Conservation (phyloP, 352 stramenopile genomes). For the Phytophthora pisi region DNA sequence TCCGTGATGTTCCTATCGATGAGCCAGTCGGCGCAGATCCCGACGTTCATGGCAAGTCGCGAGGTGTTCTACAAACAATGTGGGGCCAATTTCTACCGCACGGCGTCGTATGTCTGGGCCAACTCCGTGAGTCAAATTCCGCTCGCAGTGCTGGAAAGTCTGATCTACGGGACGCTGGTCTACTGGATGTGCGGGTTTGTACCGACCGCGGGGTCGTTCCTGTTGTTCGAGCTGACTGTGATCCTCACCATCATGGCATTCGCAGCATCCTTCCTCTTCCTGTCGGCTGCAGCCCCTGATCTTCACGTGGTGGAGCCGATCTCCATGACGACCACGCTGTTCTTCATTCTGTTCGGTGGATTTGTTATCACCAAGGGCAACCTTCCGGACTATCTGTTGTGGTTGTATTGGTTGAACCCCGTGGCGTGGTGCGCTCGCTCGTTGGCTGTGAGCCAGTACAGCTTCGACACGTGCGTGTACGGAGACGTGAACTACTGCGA, state of each 20-base stretch:
- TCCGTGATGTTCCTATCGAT: constrained; percentile 74
- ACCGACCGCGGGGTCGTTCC: constrained; percentile 20
- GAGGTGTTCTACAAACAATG: constrained; percentile 83
- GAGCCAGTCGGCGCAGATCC: constrained; percentile 67
- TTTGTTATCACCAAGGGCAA: constrained; percentile 40
- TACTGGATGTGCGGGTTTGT: constrained; percentile 82
- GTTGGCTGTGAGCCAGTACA: constrained; percentile 40
- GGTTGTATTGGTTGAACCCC: constrained; percentile 52
- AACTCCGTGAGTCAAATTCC: constrained; percentile 37
- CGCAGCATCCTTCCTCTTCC: constrained; percentile 47
- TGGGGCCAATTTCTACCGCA: constrained; percentile 73
- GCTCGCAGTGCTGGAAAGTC: constrained; percentile 45
- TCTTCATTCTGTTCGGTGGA: constrained; percentile 52
- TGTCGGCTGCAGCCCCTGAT: constrained; percentile 33
- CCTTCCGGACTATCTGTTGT: constrained; percentile 42
- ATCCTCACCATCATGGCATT: constrained; percentile 45
- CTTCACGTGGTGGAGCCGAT: constrained; percentile 43
- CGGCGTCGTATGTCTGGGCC: constrained; percentile 62
- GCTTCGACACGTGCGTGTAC: constrained; percentile 32
- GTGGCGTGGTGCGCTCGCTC: constrained; percentile 44
- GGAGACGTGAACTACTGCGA: constrained; percentile 35
- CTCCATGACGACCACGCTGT: constrained; percentile 33
- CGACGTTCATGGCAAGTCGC: constrained; percentile 64
- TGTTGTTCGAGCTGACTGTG: constrained; percentile 45
- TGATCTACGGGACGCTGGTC: constrained; percentile 75